A percentile compares a stretch with the other conserved stretches of the same genome.
Evolutionary conservation across 1,284 basidiomycete genomes (phyloP).

Genomic region (Ustilago xerochloae): DNA sequence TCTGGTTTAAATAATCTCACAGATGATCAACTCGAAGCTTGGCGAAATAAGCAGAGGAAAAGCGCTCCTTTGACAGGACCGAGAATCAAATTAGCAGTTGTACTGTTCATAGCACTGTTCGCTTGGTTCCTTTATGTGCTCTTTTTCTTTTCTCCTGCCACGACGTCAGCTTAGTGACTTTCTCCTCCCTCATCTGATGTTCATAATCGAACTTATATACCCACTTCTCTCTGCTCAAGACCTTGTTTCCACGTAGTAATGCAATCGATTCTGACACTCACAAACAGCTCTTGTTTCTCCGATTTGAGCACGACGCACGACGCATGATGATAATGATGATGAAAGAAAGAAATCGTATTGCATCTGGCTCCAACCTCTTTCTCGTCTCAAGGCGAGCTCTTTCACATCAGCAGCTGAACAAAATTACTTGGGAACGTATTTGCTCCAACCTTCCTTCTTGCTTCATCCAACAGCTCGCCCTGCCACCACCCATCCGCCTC

Average conservation of each 20-base stretch:
- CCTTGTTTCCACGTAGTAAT: not conserved
- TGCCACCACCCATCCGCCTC: constrained; percentile 97
- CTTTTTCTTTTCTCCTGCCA: constrained; percentile 10
- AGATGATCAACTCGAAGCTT: constrained; percentile 62
- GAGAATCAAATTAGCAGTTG: constrained; percentile 43
- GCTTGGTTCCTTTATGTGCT: constrained; percentile 27
- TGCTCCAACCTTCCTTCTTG: constrained; percentile 78
- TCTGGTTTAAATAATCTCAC: constrained; percentile 49
- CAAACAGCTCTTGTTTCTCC: not conserved
- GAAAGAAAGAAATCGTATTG: not conserved
- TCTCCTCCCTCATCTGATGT: no score
- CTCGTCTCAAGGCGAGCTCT: not conserved
- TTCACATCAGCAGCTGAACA: constrained; percentile 72
- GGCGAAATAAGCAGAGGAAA: constrained; percentile 53
- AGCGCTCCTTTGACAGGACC: constrained; percentile 60
- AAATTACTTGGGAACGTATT: constrained; percentile 95
- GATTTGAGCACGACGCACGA: no score
- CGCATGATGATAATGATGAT: no score
- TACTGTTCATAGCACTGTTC: constrained; percentile 54
- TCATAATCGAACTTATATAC: constrained; percentile 5
- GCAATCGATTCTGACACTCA: not conserved
- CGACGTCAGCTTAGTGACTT: not conserved
- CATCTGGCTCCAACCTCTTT: not conserved
- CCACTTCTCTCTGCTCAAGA: not conserved
- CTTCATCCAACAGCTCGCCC: constrained; percentile 83